Conservation (phyloP, 352 stramenopile genomes). For the Blastocystis hominis region DNA sequence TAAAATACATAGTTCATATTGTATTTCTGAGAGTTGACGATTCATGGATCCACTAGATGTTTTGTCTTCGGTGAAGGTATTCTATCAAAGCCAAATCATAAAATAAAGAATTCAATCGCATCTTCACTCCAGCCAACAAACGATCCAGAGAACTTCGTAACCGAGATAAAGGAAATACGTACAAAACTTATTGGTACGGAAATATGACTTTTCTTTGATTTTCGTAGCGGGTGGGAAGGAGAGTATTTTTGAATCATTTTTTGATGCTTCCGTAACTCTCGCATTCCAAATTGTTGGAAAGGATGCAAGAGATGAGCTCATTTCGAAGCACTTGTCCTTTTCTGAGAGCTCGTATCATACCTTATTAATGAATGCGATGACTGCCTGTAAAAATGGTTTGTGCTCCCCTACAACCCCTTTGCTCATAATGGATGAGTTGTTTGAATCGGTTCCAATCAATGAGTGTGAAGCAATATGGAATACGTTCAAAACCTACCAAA, state of each 20-base stretch:
- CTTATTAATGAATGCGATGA: neutral
- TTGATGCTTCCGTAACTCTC: neutral
- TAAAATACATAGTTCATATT: too few species aligned
- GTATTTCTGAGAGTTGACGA: too few species aligned
- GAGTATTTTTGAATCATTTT: neutral
- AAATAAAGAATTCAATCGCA: neutral
- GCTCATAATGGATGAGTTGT: constrained; percentile 16
- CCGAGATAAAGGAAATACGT: neutral
- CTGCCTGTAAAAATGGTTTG: neutral
- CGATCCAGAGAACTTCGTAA: neutral
- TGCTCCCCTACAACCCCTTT: neutral
- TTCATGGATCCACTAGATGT: constrained; percentile 36
- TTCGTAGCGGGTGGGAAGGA: neutral
- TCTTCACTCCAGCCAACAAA: neutral
- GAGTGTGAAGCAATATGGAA: constrained; percentile 22
- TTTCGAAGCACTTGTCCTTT: neutral
- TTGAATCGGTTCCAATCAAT: constrained; percentile 21
- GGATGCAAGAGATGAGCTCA: neutral
- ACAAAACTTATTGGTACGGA: neutral
- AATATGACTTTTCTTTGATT: too few species aligned
- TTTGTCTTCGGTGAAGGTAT: neutral
- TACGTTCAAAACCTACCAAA: constrained; percentile 10
- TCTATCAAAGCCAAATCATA: neutral
- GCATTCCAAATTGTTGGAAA: constrained; percentile 36
- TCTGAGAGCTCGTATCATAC: neutral